Conservation (phyloP, 2,329 filamentous ascomycete species). For the Aaosphaeria pasadenensis region DNA sequence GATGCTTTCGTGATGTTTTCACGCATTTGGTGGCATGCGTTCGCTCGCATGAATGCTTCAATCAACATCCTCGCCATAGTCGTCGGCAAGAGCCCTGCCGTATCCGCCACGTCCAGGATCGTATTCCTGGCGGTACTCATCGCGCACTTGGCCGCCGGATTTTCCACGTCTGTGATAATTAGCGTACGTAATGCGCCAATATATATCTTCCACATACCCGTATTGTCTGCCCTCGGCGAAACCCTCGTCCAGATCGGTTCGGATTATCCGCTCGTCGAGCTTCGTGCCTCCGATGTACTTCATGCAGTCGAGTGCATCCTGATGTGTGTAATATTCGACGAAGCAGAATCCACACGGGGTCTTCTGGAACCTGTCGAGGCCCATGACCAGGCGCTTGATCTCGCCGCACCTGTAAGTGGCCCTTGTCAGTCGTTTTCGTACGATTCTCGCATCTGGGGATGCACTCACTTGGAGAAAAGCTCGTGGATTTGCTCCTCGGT, state of each 20-base stretch:
- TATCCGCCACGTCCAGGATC: constrained; percentile 91
- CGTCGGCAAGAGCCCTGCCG: constrained; percentile 71
- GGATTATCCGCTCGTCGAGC: constrained; percentile 93
- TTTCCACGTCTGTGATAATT: constrained; percentile 65
- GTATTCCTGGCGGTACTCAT: constrained; percentile 96
- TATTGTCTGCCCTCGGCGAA: constrained; percentile 97
- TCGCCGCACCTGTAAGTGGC: constrained; percentile 66
- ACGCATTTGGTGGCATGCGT: neutral
- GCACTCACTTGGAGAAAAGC: constrained; percentile 75
- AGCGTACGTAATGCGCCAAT: constrained; percentile 3
- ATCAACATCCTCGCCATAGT: constrained; percentile 40
- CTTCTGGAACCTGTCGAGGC: constrained; percentile 93
- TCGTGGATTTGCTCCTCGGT: constrained; percentile 99
- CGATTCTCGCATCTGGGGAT: neutral
- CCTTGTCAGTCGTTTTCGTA: too few species aligned
- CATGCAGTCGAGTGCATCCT: constrained; percentile 95
- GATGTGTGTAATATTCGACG: constrained; percentile 97
- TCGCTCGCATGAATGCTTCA: constrained; percentile 10
- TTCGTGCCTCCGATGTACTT: constrained; percentile 99
- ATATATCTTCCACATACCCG: constrained; percentile 50
- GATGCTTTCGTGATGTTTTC: neutral
- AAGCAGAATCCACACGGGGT: constrained; percentile 99
- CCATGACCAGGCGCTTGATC: constrained; percentile 98
- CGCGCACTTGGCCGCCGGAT: constrained; percentile 92
- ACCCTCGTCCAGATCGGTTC: constrained; percentile 91